phyloP scores from a whole-genome alignment of 768 basidiomycete genomes.

The Auricularia heimuer region DNA sequence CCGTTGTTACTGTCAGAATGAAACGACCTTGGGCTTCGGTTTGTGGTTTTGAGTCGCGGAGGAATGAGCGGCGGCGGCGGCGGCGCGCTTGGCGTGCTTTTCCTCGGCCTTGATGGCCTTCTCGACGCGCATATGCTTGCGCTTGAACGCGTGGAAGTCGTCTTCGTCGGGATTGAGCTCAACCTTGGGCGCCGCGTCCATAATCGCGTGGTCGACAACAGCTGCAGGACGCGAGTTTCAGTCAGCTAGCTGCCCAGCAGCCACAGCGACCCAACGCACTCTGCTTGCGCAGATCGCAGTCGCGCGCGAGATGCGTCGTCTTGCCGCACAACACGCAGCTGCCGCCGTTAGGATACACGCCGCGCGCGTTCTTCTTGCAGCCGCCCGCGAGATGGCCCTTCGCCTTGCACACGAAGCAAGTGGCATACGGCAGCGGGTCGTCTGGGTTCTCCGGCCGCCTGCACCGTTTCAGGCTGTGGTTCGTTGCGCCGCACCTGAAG shows the following conservation, averaged over 20 bases:
- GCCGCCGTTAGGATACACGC: constrained; percentile 87
- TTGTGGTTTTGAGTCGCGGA: constrained; percentile 11
- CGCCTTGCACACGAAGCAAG: constrained; percentile 81
- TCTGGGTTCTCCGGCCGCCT: constrained; percentile 48
- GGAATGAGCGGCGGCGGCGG: neutral
- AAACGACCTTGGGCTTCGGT: constrained; percentile 8
- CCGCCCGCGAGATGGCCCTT: constrained; percentile 78
- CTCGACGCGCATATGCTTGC: constrained; percentile 51
- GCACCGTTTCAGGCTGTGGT: constrained; percentile 73
- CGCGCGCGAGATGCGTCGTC: constrained; percentile 74
- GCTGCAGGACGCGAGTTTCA: constrained; percentile 5
- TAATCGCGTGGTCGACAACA: constrained; percentile 21
- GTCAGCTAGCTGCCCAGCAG: neutral
- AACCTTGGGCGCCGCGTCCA: constrained; percentile 27
- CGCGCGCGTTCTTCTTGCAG: constrained; percentile 75
- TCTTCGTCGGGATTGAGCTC: constrained; percentile 76
- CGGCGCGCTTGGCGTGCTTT: constrained; percentile 7
- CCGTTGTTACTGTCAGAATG: neutral
- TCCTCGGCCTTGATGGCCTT: constrained; percentile 39
- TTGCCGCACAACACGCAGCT: constrained; percentile 83
- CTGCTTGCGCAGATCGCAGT: constrained; percentile 59
- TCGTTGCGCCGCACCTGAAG: constrained; percentile 68
- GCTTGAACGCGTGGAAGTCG: constrained; percentile 78
- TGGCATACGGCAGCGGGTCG: constrained; percentile 76
- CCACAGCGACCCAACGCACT: constrained; percentile 27